Evolutionary conservation across 192 early-diverging fungal genomes (phyloP).

Genomic region (Pilaira anomala): DNA sequence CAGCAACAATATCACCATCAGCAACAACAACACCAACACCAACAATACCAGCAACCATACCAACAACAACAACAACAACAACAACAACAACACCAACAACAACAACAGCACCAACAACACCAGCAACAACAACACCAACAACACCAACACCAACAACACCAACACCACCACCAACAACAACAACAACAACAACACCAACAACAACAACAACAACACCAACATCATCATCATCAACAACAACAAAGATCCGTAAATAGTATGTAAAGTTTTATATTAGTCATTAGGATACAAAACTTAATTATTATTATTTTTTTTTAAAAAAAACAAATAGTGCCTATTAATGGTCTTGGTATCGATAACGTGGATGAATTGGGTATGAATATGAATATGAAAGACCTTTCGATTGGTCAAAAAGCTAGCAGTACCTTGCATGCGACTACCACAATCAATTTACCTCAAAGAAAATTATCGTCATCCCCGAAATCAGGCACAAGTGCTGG

Average conservation of each 20-base stretch:
- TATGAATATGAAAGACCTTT: slow-evolving; percentile 20
- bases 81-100: background rate
- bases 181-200: background rate
- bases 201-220: background rate
- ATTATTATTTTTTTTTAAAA: background rate
- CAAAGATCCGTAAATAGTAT: no score
- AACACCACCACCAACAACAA: background rate
- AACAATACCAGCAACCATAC: background rate
- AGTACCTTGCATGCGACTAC: background rate
- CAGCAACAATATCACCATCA: no score
- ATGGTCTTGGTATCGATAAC: slow-evolving; percentile 11
- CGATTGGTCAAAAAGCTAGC: slow-evolving; percentile 7
- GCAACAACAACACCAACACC: no score
- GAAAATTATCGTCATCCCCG: slow-evolving; percentile 24
- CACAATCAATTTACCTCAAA: slow-evolving; percentile 1
- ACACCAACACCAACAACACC: background rate
- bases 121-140: background rate
- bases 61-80: background rate
- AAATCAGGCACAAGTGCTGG: slow-evolving; percentile 23
- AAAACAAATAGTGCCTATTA: background rate
- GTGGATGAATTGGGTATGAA: background rate
- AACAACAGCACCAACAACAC: background rate
- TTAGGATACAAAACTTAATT: background rate
- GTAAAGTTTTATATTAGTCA: no score
- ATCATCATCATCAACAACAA: background rate